Evolutionary conservation across 805 yeast genomes (phyloP).

Genomic region (Yarrowia sp.): DNA sequence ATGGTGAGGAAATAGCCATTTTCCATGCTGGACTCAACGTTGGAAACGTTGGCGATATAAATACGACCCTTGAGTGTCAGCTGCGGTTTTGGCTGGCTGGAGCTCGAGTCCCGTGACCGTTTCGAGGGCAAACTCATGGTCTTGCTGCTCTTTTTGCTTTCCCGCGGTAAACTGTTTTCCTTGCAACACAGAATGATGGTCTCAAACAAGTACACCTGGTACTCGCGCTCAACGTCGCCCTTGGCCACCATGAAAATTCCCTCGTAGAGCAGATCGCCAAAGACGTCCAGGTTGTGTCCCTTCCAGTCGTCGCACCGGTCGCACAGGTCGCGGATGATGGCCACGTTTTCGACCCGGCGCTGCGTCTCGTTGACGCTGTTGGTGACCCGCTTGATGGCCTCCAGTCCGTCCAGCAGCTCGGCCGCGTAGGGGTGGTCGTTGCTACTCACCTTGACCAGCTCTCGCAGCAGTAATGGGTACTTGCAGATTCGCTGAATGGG

Average conservation of each 20-base stretch:
- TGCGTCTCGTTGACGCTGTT: slow-evolving; percentile 88
- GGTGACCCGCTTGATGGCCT: slow-evolving; percentile 79
- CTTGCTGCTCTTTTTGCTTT: slow-evolving; percentile 38
- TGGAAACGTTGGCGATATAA: slow-evolving; percentile 63
- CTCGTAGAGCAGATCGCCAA: slow-evolving; percentile 79
- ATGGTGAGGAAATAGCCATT: slow-evolving; percentile 35
- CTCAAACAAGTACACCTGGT: slow-evolving; percentile 86
- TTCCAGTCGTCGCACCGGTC: slow-evolving; percentile 88
- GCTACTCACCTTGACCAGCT: slow-evolving; percentile 53
- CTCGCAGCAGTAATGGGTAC: slow-evolving; percentile 75
- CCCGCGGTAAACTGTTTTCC: slow-evolving; percentile 47
- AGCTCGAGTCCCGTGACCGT: slow-evolving; percentile 44
- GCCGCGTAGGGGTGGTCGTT: slow-evolving; percentile 44
- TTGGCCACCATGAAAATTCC: slow-evolving; percentile 52
- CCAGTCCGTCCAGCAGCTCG: slow-evolving; percentile 68
- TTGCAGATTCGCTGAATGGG: slow-evolving; percentile 97
- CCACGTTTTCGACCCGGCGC: slow-evolving; percentile 82
- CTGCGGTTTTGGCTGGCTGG: slow-evolving; percentile 27
- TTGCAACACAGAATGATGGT: slow-evolving; percentile 60
- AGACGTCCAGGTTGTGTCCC: slow-evolving; percentile 72
- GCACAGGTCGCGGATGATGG: slow-evolving; percentile 60
- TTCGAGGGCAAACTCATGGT: slow-evolving; percentile 45
- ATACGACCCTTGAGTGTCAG: slow-evolving; percentile 77
- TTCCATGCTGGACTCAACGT: slow-evolving; percentile 39
- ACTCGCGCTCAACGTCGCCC: slow-evolving; percentile 72